phyloP scores from a whole-genome alignment of 495 filamentous ascomycete genomes.

The Pseudomonodictys pantanalensis region DNA sequence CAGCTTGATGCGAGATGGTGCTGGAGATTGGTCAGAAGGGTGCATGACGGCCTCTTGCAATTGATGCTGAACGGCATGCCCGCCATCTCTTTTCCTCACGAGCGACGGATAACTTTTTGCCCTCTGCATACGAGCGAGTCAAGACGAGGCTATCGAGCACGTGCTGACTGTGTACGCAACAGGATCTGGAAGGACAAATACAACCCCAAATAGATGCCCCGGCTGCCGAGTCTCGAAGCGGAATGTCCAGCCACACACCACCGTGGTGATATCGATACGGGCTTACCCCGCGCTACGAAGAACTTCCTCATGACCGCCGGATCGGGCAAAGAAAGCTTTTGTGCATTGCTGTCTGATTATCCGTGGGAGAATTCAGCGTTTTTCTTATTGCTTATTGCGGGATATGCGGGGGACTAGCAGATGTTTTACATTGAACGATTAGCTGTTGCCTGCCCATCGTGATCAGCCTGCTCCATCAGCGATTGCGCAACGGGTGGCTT shows the following conservation, averaged over 20 bases:
- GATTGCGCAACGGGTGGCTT: too few species aligned
- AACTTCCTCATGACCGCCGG: too few species aligned
- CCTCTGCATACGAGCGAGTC: neutral
- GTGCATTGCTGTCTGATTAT: too few species aligned
- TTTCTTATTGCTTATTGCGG: slow-evolving; percentile 14
- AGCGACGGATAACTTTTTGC: too few species aligned
- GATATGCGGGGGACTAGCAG: too few species aligned
- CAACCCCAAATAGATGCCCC: slow-evolving; percentile 54
- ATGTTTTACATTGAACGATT: slow-evolving; percentile 7
- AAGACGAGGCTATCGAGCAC: neutral
- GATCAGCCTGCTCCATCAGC: too few species aligned
- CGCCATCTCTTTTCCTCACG: too few species aligned
- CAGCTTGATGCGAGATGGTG: neutral
- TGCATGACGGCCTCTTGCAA: slow-evolving; percentile 20
- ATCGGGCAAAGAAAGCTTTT: too few species aligned
- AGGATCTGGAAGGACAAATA: slow-evolving; percentile 99
- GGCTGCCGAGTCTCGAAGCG: neutral
- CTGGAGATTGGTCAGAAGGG: slow-evolving; percentile 1
- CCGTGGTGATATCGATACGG: neutral
- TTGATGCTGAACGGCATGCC: neutral
- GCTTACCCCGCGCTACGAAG: neutral
- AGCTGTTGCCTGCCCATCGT: too few species aligned
- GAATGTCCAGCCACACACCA: neutral
- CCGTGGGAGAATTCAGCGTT: neutral
- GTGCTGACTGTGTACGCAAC: slow-evolving; percentile 21